phyloP scores from a whole-genome alignment of 2,329 filamentous ascomycete species.

The Volutella citrinella region DNA sequence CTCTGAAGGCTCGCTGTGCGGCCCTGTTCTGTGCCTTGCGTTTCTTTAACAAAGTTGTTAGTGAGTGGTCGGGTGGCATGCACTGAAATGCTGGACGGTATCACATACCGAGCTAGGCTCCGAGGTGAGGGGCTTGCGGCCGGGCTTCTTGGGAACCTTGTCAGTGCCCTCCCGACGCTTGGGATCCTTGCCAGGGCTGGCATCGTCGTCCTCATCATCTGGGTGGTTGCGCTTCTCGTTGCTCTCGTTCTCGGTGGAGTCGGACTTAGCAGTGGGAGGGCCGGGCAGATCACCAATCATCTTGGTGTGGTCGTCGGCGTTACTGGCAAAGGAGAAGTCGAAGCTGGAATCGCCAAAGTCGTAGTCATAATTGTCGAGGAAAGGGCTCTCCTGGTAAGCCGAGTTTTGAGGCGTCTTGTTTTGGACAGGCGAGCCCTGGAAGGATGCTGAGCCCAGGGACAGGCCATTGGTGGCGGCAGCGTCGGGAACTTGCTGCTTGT shows the following conservation, averaged over 20 bases:
- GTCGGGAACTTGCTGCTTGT: conserved; percentile 42
- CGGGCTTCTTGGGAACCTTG: conserved; percentile 90
- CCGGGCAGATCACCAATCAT: conserved; percentile 74
- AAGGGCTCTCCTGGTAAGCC: conserved; percentile 72
- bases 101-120: conserved; percentile 89
- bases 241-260: conserved; percentile 53
- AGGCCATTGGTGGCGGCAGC: conserved; percentile 35
- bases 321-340: conserved; percentile 57
- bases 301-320: conserved; percentile 47
- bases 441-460: conserved; percentile 46
- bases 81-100: not conserved
- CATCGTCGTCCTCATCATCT: conserved; percentile 67
- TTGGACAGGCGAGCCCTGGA: conserved; percentile 48
- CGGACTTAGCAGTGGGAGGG: conserved; percentile 49
- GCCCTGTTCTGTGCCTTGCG: conserved; percentile 94
- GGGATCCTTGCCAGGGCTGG: conserved; percentile 40
- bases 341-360: conserved; percentile 75
- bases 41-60: conserved; percentile 62
- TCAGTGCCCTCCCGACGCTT: conserved; percentile 82
- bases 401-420: conserved; percentile 34
- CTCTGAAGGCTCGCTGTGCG: conserved; percentile 87
- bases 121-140: conserved; percentile 90
- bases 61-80: conserved; percentile 10
- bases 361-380: conserved; percentile 73
- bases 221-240: conserved; percentile 72